Conservation (phyloP, 495 filamentous ascomycete genomes). For the Hyaloscypha hepaticicola region DNA sequence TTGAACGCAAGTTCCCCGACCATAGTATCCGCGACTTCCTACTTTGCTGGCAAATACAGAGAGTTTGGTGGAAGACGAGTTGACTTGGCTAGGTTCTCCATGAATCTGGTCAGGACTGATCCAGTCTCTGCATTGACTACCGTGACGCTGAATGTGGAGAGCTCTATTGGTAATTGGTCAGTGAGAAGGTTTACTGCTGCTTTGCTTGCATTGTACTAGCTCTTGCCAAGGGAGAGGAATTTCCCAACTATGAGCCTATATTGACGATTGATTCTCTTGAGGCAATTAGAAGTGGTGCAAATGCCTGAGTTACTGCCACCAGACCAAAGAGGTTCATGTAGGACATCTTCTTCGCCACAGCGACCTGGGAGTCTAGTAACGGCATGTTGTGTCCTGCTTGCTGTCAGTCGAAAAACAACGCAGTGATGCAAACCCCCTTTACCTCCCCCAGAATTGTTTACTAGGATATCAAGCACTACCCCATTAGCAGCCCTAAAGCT, state of each 20-base stretch:
- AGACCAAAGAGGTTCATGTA: constrained; percentile 55
- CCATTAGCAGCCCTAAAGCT: constrained; percentile 24
- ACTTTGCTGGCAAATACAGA: constrained; percentile 30
- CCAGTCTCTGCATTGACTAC: constrained; percentile 43
- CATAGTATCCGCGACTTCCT: constrained; percentile 19
- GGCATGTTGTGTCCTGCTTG: constrained; percentile 37
- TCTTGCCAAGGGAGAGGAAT: constrained; percentile 43
- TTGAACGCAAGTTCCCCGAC: constrained; percentile 9
- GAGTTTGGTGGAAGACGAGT: constrained; percentile 24
- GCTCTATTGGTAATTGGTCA: constrained; percentile 50
- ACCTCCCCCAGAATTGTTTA: constrained; percentile 56
- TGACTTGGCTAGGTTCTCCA: constrained; percentile 17
- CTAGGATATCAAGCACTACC: constrained; percentile 47
- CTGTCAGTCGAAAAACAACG: neutral
- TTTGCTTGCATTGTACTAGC: constrained; percentile 53
- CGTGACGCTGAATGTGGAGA: constrained; percentile 50
- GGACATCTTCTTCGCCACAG: constrained; percentile 44
- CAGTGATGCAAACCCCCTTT: constrained; percentile 12
- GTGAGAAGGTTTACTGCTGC: constrained; percentile 47
- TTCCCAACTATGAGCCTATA: constrained; percentile 50
- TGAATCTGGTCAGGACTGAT: constrained; percentile 35
- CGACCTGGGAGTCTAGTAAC: constrained; percentile 47
- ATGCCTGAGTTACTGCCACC: constrained; percentile 53
- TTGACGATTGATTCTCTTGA: constrained; percentile 48
- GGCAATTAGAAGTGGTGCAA: constrained; percentile 50